Evolutionary conservation across 352 stramenopile genomes (phyloP).

Genomic region (Saprolegnia parasitica): DNA sequence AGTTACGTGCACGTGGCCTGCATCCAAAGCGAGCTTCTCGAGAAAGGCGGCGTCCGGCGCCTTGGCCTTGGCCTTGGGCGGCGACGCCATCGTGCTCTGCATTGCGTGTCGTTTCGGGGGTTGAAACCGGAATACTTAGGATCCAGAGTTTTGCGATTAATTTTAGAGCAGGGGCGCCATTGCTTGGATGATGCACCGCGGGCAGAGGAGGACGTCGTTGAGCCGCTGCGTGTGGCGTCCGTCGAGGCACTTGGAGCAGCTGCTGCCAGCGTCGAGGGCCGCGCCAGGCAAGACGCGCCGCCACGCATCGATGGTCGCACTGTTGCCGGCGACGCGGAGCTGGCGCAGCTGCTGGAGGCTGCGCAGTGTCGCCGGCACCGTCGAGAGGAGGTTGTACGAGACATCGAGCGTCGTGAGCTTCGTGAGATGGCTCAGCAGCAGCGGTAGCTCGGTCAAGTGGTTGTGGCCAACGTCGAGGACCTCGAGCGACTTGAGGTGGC

Average conservation of each 20-base stretch:
- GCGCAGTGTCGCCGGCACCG: conserved; percentile 8
- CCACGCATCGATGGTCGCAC: conserved; percentile 6
- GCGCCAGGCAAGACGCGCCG: neutral
- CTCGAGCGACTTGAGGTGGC: neutral
- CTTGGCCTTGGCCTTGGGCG: neutral
- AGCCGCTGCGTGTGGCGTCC: conserved; percentile 15
- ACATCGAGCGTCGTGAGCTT: conserved; percentile 9
- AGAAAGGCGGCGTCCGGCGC: conserved; percentile 3
- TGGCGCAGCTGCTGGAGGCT: conserved; percentile 10
- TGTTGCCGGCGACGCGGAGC: conserved; percentile 3
- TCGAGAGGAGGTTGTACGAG: conserved; percentile 5
- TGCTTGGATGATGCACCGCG: conserved; percentile 24
- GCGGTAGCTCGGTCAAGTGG: conserved; percentile 13
- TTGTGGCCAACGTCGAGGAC: conserved; percentile 23
- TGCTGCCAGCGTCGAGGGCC: conserved; percentile 7
- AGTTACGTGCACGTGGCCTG: neutral
- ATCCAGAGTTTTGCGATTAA: neutral
- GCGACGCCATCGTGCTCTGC: conserved; percentile 13
- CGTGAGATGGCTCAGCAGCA: conserved; percentile 23
- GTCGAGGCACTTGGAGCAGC: neutral
- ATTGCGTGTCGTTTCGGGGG: neutral
- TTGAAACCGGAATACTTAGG: neutral
- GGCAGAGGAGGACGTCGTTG: conserved; percentile 18
- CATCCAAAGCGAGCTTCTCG: conserved; percentile 13
- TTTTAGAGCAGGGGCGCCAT: conserved; percentile 22